phyloP scores from a whole-genome alignment of 208 protist species.

The Acanthamoeba culbertsoni region DNA sequence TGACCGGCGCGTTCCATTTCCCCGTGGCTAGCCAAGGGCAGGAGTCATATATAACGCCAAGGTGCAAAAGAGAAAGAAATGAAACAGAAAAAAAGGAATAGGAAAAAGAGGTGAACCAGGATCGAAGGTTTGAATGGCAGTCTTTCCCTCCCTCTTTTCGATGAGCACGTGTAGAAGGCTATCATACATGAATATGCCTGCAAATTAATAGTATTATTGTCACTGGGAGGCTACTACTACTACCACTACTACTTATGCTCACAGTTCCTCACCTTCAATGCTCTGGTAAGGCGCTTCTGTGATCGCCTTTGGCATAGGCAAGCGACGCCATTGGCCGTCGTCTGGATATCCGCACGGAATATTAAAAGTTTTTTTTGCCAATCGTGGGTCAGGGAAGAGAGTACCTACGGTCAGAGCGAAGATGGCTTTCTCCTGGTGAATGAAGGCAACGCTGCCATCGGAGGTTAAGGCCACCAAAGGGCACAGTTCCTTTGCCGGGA shows the following conservation, averaged over 20 bases:
- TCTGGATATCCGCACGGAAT: too few relatives aligned
- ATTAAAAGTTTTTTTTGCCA: too few relatives aligned
- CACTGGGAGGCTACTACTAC: not conserved
- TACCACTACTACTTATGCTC: not conserved
- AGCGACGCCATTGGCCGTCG: not conserved
- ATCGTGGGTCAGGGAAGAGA: too few relatives aligned
- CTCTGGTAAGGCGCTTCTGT: not conserved
- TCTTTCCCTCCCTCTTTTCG: conserved; percentile 6
- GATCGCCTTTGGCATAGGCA: not conserved
- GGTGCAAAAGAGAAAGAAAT: not conserved
- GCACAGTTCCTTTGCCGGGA: not conserved
- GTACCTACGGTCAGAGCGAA: not conserved
- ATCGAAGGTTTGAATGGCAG: not conserved
- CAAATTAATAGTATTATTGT: not conserved
- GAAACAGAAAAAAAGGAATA: not conserved
- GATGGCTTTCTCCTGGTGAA: not conserved
- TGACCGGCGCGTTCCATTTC: not conserved
- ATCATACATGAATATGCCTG: not conserved
- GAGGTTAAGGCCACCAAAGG: not conserved
- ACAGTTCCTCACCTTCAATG: not conserved
- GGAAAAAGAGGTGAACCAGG: not conserved
- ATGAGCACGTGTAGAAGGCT: not conserved
- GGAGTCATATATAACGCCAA: not conserved
- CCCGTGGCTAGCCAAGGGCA: not conserved
- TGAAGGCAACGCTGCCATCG: not conserved